Conservation (phyloP, 202 grass and related monocot species). For the Elaeis oleifera region DNA sequence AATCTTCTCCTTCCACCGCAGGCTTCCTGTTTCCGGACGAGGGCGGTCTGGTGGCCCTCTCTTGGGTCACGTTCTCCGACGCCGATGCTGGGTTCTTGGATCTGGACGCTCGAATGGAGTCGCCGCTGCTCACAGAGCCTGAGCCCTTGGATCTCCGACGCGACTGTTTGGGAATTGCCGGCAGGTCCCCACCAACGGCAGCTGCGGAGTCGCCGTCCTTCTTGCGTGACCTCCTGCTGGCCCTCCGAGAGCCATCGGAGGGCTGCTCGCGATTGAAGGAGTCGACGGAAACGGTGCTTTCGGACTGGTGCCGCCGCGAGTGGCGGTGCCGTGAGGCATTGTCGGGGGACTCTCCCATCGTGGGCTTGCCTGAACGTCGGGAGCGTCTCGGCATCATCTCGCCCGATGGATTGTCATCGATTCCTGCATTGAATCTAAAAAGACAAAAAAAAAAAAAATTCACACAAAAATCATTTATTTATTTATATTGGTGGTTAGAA, state of each 20-base stretch:
- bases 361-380: slow-evolving; percentile 9
- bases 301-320: slow-evolving; percentile 57
- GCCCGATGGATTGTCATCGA: too few relatives aligned
- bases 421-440: too few relatives aligned
- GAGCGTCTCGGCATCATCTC: slow-evolving; percentile 12
- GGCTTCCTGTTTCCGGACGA: too few relatives aligned
- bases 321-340: slow-evolving; percentile 25
- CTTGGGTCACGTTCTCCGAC: too few relatives aligned
- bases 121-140: neutral
- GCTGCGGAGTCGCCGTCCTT: slow-evolving; percentile 2
- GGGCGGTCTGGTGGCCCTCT: too few relatives aligned
- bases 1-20: too few relatives aligned
- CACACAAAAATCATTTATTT: too few relatives aligned
- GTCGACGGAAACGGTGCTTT: slow-evolving; percentile 37
- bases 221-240: slow-evolving; percentile 6
- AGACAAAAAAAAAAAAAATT: too few relatives aligned
- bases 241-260: slow-evolving; percentile 47
- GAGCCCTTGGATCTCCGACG: slow-evolving; percentile 58
- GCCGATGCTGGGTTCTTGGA: too few relatives aligned
- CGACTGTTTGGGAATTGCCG: slow-evolving; percentile 71
- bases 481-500: too few relatives aligned
- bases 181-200: slow-evolving; percentile 41
- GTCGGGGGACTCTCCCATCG: slow-evolving; percentile 10
- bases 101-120: too few relatives aligned
- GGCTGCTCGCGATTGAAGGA: slow-evolving; percentile 33